Evolutionary conservation across 805 yeast genomes (phyloP), one percentile per base, ranked within the genome.

Genomic region (Metschnikowia colocasiae): DNA sequence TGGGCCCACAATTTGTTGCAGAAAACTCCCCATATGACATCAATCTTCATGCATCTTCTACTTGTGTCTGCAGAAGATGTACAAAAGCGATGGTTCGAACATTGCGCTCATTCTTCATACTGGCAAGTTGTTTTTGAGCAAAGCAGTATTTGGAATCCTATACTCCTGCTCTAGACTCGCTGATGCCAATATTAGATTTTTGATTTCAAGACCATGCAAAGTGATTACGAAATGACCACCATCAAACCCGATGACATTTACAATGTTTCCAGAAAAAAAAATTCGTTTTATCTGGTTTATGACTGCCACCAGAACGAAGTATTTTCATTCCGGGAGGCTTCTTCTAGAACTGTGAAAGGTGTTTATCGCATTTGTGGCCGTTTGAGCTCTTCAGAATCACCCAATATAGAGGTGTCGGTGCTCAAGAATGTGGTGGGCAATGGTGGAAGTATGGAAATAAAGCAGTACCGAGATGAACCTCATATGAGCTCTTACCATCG

Each of bases 391-490:
- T n/a, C 42, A 10, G 25, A 29, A 1, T 27, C 42, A 15, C 30
- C 42, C 19, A 27, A 30, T 10, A 27, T 39, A 6, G 42, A 39
- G 15, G 42, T 39, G 3, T 27, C 26, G 13, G 23, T 39, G 4
- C 42, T 29, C 19, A 39, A 29, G 19, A 53, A 52, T 36, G 46
- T 53, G 8, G 48, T 59, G 18, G 62, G 62, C 2, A 55, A 58
- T 22, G 55, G 62, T 13, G 59, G 62, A 4, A 54, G 45, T 30
- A 48, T 59, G 8, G 55, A 53, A 31, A 40, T 43, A 20, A 40
- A 22, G 25, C 31, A 27, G 15, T 30, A 15, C 25, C 15, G 22
- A 26, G 16, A 23, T 16, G 36, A 23, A 16, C 12, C 27, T 10
- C 36, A 40, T 12, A 10, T 15, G 36, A 31, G 27, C 16, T 33